Evolutionary conservation across 192 early-diverging fungal genomes (phyloP).

Genomic region (Dissophora globulifera): DNA sequence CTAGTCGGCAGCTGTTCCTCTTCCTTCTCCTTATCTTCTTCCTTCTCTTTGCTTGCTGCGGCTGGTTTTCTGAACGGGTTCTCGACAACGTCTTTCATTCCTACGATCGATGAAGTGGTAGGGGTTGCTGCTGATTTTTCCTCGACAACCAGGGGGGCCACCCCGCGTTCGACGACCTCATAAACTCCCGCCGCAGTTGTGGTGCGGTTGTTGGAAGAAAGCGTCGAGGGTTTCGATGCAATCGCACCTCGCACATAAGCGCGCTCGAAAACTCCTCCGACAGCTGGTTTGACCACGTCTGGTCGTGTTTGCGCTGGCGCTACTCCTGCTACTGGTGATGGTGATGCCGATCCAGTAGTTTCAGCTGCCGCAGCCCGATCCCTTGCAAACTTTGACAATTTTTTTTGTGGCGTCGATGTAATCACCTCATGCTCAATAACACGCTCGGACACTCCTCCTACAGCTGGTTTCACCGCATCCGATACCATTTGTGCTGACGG

Average conservation of each 20-base stretch:
- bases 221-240: too few relatives aligned
- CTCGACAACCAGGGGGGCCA: background rate
- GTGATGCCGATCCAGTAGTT: too few relatives aligned
- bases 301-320: too few relatives aligned
- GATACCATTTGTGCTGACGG: too few relatives aligned
- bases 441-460: slow-evolving; percentile 23
- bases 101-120: background rate
- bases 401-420: slow-evolving; percentile 10
- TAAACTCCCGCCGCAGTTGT: slow-evolving; percentile 14
- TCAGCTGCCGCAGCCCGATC: slow-evolving; percentile 31
- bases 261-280: slow-evolving; percentile 23
- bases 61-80: slow-evolving; percentile 38
- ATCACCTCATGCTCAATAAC: slow-evolving; percentile 13
- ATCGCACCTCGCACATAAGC: slow-evolving; percentile 21
- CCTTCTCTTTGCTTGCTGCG: background rate
- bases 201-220: too few relatives aligned
- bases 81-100: slow-evolving; percentile 24
- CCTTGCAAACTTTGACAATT: slow-evolving; percentile 43
- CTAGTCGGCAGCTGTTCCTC: background rate
- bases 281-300: slow-evolving; percentile 13
- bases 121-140: too few relatives aligned
- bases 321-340: too few relatives aligned
- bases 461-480: slow-evolving; percentile 13
- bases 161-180: slow-evolving; percentile 17
- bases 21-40: background rate